Evolutionary conservation across 495 filamentous ascomycete species (phyloP).

Genomic region (Aspergillus sclerotioniger): DNA sequence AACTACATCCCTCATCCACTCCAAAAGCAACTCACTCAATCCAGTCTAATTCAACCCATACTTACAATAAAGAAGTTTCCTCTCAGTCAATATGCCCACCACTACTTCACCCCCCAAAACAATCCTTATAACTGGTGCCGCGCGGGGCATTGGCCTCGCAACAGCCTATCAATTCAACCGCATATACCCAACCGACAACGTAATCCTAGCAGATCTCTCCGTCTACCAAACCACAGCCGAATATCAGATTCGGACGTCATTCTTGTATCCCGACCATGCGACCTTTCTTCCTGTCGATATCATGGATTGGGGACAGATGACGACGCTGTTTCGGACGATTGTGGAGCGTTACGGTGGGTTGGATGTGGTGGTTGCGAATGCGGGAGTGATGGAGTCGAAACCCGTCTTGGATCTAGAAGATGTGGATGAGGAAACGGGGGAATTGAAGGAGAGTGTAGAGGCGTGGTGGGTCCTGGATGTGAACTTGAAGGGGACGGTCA

Average conservation of each 20-base stretch:
- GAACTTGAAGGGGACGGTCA: constrained; percentile 36
- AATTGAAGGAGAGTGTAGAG: constrained; percentile 22
- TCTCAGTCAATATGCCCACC: neutral
- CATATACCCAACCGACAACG: constrained; percentile 20
- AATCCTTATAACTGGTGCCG: constrained; percentile 38
- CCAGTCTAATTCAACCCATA: neutral
- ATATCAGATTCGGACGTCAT: constrained; percentile 12
- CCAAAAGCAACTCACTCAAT: no score
- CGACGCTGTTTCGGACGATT: constrained; percentile 54
- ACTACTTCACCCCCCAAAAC: constrained; percentile 1
- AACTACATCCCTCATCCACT: no score
- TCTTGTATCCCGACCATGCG: constrained; percentile 18
- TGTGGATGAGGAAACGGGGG: constrained; percentile 19
- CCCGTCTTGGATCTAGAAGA: constrained; percentile 17
- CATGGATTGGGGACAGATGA: constrained; percentile 26
- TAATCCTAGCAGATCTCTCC: constrained; percentile 30
- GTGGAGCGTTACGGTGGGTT: constrained; percentile 50
- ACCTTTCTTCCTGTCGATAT: constrained; percentile 26
- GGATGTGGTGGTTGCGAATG: constrained; percentile 66
- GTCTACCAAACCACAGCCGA: constrained; percentile 13
- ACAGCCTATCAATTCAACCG: constrained; percentile 26
- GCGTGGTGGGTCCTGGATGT: constrained; percentile 29
- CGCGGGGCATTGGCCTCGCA: constrained; percentile 39
- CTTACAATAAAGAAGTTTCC: no score
- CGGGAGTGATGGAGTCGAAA: constrained; percentile 55